Evolutionary conservation across 495 filamentous ascomycete genomes (phyloP).

Genomic region (Cairneyella variabilis): DNA sequence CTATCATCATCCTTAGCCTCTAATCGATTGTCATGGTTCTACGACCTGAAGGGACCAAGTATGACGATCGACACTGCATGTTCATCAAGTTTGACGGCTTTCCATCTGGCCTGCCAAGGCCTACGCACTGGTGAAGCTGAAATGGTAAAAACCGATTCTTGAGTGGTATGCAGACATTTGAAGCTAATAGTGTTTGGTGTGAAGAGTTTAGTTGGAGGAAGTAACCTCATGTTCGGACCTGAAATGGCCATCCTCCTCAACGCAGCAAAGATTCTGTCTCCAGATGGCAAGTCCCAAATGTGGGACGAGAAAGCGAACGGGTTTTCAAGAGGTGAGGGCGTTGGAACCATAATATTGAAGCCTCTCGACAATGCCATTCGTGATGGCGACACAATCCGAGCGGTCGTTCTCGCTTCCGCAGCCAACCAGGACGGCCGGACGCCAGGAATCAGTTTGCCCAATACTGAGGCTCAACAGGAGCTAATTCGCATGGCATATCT

Average conservation of each 20-base stretch:
- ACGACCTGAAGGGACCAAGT: constrained; percentile 43
- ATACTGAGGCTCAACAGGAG: constrained; percentile 47
- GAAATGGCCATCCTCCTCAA: background rate
- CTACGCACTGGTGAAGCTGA: constrained; percentile 36
- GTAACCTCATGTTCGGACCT: constrained; percentile 12
- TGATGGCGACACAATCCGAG: constrained; percentile 56
- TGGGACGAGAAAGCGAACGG: constrained; percentile 63
- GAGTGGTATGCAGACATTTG: no score
- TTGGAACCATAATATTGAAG: constrained; percentile 58
- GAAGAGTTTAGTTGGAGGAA: constrained; percentile 10
- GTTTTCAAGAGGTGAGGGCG: constrained; percentile 62
- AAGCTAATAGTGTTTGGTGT: background rate
- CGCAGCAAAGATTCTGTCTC: constrained; percentile 31
- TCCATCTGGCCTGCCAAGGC: constrained; percentile 32
- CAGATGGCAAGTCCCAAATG: constrained; percentile 47
- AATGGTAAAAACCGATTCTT: no score
- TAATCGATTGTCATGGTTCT: constrained; percentile 49
- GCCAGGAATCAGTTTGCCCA: constrained; percentile 55
- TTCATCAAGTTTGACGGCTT: constrained; percentile 44
- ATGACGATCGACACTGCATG: constrained; percentile 55
- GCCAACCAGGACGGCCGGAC: constrained; percentile 58
- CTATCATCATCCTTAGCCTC: constrained; percentile 32
- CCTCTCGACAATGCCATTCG: constrained; percentile 51
- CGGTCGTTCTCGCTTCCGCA: constrained; percentile 55
- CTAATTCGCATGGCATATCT: constrained; percentile 50